Percentiles rank a stretch among this genome's conserved stretches.
Evolutionary conservation across 257 asterid species (phyloP).

Genomic region (Fraxinus pennsylvanica): DNA sequence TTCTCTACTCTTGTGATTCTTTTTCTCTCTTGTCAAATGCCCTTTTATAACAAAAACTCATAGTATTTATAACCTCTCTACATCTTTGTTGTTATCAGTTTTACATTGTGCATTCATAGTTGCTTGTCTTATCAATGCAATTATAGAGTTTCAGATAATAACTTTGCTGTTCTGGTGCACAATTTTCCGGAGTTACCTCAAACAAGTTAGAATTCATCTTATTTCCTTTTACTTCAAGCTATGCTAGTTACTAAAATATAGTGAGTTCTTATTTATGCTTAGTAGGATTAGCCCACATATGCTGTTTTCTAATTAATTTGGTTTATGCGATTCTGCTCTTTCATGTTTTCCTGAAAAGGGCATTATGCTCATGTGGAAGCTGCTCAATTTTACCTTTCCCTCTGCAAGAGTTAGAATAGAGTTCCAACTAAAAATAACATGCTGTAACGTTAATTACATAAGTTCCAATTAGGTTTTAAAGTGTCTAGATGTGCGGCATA

Average conservation of each 20-base stretch:
- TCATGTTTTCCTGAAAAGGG: not conserved
- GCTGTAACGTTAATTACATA: not conserved
- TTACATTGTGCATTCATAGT: not conserved
- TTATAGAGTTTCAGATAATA: not conserved
- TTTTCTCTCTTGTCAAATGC: not conserved
- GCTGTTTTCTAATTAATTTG: not conserved
- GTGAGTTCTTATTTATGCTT: not conserved
- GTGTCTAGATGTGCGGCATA: not conserved
- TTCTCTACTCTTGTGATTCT: not conserved
- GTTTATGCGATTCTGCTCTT: not conserved
- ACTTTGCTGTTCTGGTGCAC: not conserved
- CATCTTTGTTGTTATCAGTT: not conserved
- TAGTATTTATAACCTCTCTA: not conserved
- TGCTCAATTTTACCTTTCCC: not conserved
- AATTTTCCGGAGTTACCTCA: not conserved
- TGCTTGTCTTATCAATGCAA: not conserved
- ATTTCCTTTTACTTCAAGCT: not conserved
- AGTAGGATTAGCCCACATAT: not conserved
- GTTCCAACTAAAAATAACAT: not conserved
- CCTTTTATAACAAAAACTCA: not conserved
- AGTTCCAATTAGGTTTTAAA: not conserved
- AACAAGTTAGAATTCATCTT: not conserved
- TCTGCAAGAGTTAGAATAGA: not conserved
- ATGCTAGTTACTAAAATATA: not conserved
- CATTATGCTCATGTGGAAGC: not conserved